Conservation (phyloP, 352 stramenopile genomes). For the Globisporangium nagaii region DNA sequence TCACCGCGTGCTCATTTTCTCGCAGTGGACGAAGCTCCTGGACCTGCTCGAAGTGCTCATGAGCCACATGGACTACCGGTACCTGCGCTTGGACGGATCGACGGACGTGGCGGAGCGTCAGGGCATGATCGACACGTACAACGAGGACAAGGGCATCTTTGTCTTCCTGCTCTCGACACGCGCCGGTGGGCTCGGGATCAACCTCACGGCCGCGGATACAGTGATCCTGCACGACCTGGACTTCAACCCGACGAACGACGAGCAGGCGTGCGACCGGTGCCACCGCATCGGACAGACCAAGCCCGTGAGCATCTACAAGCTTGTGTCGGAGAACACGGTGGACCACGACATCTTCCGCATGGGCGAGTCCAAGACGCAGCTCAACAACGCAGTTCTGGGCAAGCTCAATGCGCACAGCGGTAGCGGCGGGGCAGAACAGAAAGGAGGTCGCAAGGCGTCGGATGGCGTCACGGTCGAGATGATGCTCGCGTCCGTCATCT, state of each 20-base stretch:
- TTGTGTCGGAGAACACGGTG: conserved; percentile 88
- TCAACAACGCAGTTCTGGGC: conserved; percentile 82
- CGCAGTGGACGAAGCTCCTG: conserved; percentile 94
- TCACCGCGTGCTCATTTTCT: conserved; percentile 96
- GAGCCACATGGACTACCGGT: conserved; percentile 66
- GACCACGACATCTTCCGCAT: conserved; percentile 91
- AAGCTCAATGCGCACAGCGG: conserved; percentile 66
- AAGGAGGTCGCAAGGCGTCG: conserved; percentile 15
- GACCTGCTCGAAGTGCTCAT: conserved; percentile 92
- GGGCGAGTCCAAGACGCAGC: conserved; percentile 76
- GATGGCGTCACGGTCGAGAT: conserved; percentile 68
- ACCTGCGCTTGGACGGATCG: conserved; percentile 74
- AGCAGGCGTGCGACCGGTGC: conserved; percentile 86
- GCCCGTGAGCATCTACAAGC: conserved; percentile 89
- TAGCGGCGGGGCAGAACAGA: conserved; percentile 8
- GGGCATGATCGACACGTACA: conserved; percentile 80
- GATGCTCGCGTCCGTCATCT: conserved; percentile 74
- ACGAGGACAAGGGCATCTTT: conserved; percentile 90
- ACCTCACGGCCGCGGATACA: conserved; percentile 91
- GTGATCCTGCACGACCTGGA: conserved; percentile 88
- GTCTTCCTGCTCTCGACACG: conserved; percentile 97
- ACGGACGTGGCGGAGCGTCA: conserved; percentile 74
- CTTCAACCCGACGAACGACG: conserved; percentile 83
- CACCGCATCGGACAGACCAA: conserved; percentile 90
- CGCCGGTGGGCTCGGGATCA: conserved; percentile 97